A percentile compares a stretch with the other conserved stretches of the same genome.
These are phyloP conservation scores for Podaxis rugospora DNA, from an alignment of 768 basidiomycete genomes.

Conservation along the genomic window DNA sequence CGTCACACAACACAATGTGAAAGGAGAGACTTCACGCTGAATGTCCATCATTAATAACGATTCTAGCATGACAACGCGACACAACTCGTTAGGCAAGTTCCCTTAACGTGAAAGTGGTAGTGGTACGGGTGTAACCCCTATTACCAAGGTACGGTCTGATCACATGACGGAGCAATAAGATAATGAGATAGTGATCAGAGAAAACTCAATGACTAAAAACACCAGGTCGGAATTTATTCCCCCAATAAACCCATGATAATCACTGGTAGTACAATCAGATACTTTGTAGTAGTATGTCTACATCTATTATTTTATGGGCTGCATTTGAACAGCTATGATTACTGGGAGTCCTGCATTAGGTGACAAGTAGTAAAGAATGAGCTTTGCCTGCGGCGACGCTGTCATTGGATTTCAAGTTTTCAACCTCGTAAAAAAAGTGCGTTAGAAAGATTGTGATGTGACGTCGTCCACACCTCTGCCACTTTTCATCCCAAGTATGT, in stretches of 20 bases:
- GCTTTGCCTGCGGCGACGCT: no score
- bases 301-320: no score
- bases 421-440: no score
- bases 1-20: no score
- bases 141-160: neutral
- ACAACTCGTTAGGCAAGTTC: conserved; percentile 63
- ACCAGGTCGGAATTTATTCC: neutral
- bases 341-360: no score
- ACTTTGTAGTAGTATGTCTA: no score
- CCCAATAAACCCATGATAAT: neutral
- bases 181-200: neutral
- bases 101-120: conserved; percentile 30
- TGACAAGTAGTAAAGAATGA: no score
- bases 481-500: neutral
- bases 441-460: neutral
- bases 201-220: neutral
- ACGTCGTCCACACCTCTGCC: neutral
- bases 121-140: neutral
- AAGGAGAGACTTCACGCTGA: no score
- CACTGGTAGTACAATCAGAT: no score
- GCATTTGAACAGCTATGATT: no score
- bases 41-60: conserved; percentile 19
- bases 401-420: no score
- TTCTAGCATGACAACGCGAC: conserved; percentile 59
- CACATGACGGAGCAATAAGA: neutral